These are phyloP conservation scores for Tirmania nivea DNA, from an alignment of 495 filamentous ascomycete genomes.

Conservation along the genomic window DNA sequence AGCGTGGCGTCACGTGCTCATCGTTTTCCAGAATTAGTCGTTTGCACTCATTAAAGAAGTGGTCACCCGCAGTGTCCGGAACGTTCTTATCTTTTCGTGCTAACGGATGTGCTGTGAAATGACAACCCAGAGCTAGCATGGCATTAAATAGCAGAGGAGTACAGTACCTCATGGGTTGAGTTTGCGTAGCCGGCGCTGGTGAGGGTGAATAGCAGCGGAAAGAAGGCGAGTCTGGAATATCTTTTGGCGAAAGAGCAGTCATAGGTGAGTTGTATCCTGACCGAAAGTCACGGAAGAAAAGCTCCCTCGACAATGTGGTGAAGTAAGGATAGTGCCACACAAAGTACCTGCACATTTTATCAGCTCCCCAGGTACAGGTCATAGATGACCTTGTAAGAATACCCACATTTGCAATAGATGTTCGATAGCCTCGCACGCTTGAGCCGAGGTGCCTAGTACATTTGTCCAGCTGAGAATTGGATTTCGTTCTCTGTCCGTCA, in stretches of 20 bases:
- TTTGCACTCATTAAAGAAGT: slow-evolving; percentile 93
- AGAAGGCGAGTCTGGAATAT: slow-evolving; percentile 14
- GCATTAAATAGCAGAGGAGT: slow-evolving; percentile 80
- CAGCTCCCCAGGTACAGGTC: too few species aligned
- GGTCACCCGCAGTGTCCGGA: slow-evolving; percentile 74
- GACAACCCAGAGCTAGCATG: slow-evolving; percentile 88
- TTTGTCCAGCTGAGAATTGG: slow-evolving; percentile 67
- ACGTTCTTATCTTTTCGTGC: slow-evolving; percentile 49
- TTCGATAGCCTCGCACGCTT: slow-evolving; percentile 25
- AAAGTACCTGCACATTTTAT: slow-evolving; percentile 38
- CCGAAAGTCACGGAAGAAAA: slow-evolving; percentile 76
- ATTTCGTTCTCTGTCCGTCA: not conserved
- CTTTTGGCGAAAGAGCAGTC: not conserved
- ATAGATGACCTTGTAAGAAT: not conserved
- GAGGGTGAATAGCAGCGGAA: slow-evolving; percentile 20
- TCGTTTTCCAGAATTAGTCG: slow-evolving; percentile 73
- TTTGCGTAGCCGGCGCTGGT: not conserved
- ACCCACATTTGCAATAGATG: slow-evolving; percentile 66
- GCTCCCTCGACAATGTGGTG: slow-evolving; percentile 66
- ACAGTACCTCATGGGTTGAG: slow-evolving; percentile 39
- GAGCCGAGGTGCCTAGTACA: slow-evolving; percentile 23
- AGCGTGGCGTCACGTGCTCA: slow-evolving; percentile 69
- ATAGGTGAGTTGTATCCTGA: slow-evolving; percentile 24
- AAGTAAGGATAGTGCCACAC: slow-evolving; percentile 97
- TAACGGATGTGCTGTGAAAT: slow-evolving; percentile 62